Conservation (phyloP, 352 stramenopile genomes). For the Phytophthora constricta region DNA sequence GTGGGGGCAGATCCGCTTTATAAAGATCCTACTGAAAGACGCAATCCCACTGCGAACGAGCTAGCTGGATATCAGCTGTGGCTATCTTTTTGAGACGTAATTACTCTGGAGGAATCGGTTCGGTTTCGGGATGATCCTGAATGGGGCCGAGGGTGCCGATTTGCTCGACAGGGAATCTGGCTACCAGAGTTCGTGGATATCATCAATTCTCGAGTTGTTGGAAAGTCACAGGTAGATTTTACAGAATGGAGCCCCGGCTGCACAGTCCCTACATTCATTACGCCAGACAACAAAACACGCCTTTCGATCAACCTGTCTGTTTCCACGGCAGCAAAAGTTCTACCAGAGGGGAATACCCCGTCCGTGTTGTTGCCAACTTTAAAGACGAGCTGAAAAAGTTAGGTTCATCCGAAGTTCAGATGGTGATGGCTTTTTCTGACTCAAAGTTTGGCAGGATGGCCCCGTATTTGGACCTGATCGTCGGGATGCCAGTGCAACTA, state of each 20-base stretch:
- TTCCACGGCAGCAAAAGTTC: background rate
- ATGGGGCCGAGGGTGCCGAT: background rate
- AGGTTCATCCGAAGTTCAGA: background rate
- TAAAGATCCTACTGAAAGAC: background rate
- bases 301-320: constrained; percentile 1
- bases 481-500: constrained; percentile 21
- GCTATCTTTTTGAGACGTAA: background rate
- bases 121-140: constrained; percentile 3
- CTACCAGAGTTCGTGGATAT: background rate
- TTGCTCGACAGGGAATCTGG: background rate
- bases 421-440: background rate
- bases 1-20: background rate
- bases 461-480: constrained; percentile 18
- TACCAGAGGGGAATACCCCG: background rate
- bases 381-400: background rate
- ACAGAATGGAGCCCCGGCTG: background rate
- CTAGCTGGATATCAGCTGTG: constrained; percentile 1
- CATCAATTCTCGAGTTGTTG: constrained; percentile 1
- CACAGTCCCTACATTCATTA: background rate
- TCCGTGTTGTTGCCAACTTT: constrained; percentile 9
- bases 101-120: constrained; percentile 4
- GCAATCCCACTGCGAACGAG: background rate
- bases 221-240: background rate
- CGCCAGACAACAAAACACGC: constrained; percentile 1
- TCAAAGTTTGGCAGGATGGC: constrained; percentile 12